Base-by-base conservation (phyloP, 2,329 filamentous ascomycete genomes). In the Onygena corvina region DNA sequence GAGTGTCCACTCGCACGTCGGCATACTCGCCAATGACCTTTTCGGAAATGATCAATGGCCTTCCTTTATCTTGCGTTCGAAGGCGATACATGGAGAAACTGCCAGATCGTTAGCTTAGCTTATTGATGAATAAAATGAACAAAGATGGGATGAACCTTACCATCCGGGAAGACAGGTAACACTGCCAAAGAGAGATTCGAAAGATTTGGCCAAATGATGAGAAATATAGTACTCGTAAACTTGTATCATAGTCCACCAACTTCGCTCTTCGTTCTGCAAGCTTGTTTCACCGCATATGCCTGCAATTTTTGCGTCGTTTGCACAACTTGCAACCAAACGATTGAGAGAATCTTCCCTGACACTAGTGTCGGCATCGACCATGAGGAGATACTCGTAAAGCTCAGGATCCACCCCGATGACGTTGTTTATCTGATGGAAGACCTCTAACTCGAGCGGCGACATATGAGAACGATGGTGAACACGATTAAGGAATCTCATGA, bases 181-280 rank as follows among this genome's bases (percentile, higher is more conserved):
- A 66, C 87, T 94, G 63, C 89, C 92, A 62, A 98, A 98, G 53
- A 98, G 79, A 53, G 88, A 95, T 66, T 98, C 92, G 63, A 98
- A 98, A 54, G 92, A 87, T 72, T 98, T 98, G 48, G 92, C 76
- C 65, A 98, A 72, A 68, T 98, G 85, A 75, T 98, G 92, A 25
- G 92, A 96, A 63, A 98, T 98, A 67, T 89, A 98, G 74, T 98
- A 98, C 67, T 98, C 92, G 71, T 98, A 98, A 56, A 98, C 92
- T 67, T 98, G 92, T 61, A 98, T 98, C 92, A 98, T 98, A 9
- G 92, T 98, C 86, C 87, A 94, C 88, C 89, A 96, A 60, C 83
- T 89, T 57, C 83, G 78, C 60, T 95, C 87, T 65, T 95, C 90
- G 61, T 98, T 98, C 64, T 95, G 86, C 60, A 98, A 74, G 66